Conservation (phyloP, 768 basidiomycete genomes). For the Boletus subcaerulescens region DNA sequence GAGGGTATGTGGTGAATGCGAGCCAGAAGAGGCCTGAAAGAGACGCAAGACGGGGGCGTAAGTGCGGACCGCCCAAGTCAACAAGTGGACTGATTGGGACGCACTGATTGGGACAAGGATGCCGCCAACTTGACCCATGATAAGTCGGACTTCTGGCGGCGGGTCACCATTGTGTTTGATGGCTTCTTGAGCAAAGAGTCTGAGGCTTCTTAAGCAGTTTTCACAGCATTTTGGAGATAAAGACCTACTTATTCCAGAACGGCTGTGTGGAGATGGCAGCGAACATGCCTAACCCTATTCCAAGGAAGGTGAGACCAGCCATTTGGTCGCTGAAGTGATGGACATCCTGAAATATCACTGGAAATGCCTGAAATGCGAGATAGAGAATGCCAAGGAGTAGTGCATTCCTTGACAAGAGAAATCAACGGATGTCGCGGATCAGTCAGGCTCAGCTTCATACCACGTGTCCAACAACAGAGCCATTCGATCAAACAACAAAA, state of each 20-base stretch:
- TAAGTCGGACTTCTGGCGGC: slow-evolving; percentile 63
- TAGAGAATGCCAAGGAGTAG: slow-evolving; percentile 44
- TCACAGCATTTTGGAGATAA: background rate
- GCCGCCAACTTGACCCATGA: slow-evolving; percentile 68
- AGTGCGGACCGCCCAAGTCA: background rate
- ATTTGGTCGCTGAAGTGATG: slow-evolving; percentile 54
- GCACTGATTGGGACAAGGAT: slow-evolving; percentile 59
- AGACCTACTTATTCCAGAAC: slow-evolving; percentile 41
- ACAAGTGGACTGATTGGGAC: slow-evolving; percentile 7
- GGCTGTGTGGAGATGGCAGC: slow-evolving; percentile 37
- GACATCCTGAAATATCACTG: slow-evolving; percentile 46
- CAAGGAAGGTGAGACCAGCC: slow-evolving; percentile 48
- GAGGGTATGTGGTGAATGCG: slow-evolving; percentile 50
- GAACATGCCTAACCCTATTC: slow-evolving; percentile 49
- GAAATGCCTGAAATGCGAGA: slow-evolving; percentile 55
- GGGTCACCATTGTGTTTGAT: slow-evolving; percentile 42
- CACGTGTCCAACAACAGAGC: slow-evolving; percentile 68
- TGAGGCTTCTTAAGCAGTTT: slow-evolving; percentile 15
- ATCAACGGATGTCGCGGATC: background rate
- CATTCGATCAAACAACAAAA: slow-evolving; percentile 71
- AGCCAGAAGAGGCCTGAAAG: slow-evolving; percentile 47
- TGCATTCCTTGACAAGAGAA: slow-evolving; percentile 31
- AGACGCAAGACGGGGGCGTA: background rate
- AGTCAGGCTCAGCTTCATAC: slow-evolving; percentile 35
- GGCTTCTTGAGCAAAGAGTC: slow-evolving; percentile 38